Evolutionary conservation across 2,329 filamentous ascomycete genomes (phyloP), one percentile per base, ranked within the genome.

Genomic region (Verticillium nubilum): DNA sequence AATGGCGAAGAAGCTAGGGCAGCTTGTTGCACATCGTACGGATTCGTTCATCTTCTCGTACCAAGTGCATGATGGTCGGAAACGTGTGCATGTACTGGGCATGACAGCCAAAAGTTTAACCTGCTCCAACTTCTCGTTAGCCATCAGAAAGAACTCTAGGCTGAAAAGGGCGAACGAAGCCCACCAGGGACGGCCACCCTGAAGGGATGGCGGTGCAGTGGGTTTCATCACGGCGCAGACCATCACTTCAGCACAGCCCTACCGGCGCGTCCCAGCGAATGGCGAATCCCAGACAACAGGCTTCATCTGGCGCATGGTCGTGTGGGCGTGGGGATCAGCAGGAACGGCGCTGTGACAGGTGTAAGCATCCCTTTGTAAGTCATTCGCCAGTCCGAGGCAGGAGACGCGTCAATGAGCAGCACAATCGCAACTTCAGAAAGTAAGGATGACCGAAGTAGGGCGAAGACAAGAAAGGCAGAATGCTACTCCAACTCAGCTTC

Each of bases 181-280:
- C 42, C 42, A 5, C 19, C 42, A 47, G 42, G 7, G 19, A 47
- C 42, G 42, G 42, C 42, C 42, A 19, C 42, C 10, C n/a, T 23
- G 42, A 47, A 47, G 42, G 5, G 23, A 47, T 17, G 42, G 42
- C 42, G 19, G 42, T 23, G 42, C 42, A 47, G 35, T 15, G 35
- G 35, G 35, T 37, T 37, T 37, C 35, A 37, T 37, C 35, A 37
- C 17, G 35, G 35, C 35, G 7, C 19, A 47, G 42, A 19, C 37
- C 37, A 47, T 6, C 37, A 47, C 37, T 35, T 33, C 31, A 56
- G 54, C 54, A 47, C 54, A 56, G 54, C 54, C 54, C 54, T 56
- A 56, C 54, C 54, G 27, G 54, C 19, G 33, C 10, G 33, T 17
- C 5, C 13, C 25, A 26, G 23, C 26, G 25, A 56, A 28, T 42